These are phyloP conservation scores for Massarina eburnea DNA, from an alignment of 2,329 filamentous ascomycete species.

Conservation along the genomic window DNA sequence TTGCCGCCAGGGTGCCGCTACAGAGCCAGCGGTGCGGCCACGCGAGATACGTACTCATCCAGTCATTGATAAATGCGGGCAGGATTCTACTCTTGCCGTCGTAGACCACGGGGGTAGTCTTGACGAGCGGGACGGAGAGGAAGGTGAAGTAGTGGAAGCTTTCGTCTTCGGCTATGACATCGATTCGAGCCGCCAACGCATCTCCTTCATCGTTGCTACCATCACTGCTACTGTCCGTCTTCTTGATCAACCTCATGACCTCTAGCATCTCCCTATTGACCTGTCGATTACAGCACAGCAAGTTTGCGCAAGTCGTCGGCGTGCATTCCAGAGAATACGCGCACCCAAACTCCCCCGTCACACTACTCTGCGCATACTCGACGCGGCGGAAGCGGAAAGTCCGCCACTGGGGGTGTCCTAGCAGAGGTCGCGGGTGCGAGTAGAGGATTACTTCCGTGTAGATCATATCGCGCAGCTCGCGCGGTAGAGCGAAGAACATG, in stretches of 20 bases:
- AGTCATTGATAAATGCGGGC: conserved; percentile 18
- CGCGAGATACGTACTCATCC: conserved; percentile 10
- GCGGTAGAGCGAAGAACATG: conserved; percentile 30
- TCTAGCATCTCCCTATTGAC: conserved; percentile 32
- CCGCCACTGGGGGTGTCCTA: conserved; percentile 18
- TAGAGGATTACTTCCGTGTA: conserved; percentile 31
- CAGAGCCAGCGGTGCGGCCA: conserved; percentile 10
- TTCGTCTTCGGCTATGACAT: conserved; percentile 34
- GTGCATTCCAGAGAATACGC: conserved; percentile 22
- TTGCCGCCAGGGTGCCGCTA: conserved; percentile 2
- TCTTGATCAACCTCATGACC: conserved; percentile 19
- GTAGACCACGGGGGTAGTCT: conserved; percentile 10
- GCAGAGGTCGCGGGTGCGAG: conserved; percentile 20
- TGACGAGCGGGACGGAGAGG: conserved; percentile 32
- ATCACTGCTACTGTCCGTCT: conserved; percentile 9
- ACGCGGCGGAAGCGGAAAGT: conserved; percentile 17
- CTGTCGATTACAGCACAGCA: conserved; percentile 33
- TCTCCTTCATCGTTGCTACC: no score
- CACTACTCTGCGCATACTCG: conserved; percentile 16
- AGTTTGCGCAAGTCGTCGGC: conserved; percentile 31
- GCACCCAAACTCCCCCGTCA: conserved; percentile 27
- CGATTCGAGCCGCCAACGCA: conserved; percentile 23
- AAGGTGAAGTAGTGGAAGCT: conserved; percentile 36
- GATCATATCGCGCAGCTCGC: conserved; percentile 39
- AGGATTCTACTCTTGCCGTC: conserved; percentile 10